Base-by-base conservation (phyloP, 306 rosid genomes). In the Fragaria ananassa region DNA sequence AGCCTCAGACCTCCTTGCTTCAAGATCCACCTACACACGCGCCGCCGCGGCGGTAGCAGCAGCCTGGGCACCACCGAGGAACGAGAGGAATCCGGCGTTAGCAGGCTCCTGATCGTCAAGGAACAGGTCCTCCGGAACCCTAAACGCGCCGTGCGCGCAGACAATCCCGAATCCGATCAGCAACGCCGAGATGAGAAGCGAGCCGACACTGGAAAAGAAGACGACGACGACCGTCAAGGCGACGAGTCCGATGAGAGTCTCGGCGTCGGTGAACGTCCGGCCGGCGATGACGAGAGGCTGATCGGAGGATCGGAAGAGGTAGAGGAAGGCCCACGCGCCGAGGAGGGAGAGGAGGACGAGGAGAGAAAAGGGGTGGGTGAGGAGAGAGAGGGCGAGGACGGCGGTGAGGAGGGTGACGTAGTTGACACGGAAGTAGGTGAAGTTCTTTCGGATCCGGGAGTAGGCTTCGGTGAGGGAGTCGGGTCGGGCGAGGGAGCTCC, bases 371-470 rank as follows among this genome's bases (percentile, higher is more conserved):
- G 98, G 98, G 41, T 94, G 89, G 25, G 97, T 87, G 78, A 91
- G 79, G 60, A 94, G 98, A 3, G 98, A 94, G 31, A 90, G 42
- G 0, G 86, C 97, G 58, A 94, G 86, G 1, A 91, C 91, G n/a
- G 89, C 72, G 14, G 85, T 76, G 5, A 94, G 77, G 37, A 94
- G 81, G 60, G 89, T 86, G 39, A 86, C 75, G 89, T 94, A 94
- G 76, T 94, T 94, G 13, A 94, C 97, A 42, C 98, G 98, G 73
- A 94, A 94, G 79, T 94, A 94, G 45, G 88, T 18, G 79, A 89
- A 66, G 73, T 94, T 94, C 84, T 89, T 94, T 56, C 98, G 98
- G 91, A 91, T 90, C 87, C 98, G 90, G 39, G 95, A 87, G 80
- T 91, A 91, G 4, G 98, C 98, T 31, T 94, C 98, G 45, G 98